Evolutionary conservation across 495 filamentous ascomycete genomes (phyloP).

Genomic region (Aspergillus wentii): DNA sequence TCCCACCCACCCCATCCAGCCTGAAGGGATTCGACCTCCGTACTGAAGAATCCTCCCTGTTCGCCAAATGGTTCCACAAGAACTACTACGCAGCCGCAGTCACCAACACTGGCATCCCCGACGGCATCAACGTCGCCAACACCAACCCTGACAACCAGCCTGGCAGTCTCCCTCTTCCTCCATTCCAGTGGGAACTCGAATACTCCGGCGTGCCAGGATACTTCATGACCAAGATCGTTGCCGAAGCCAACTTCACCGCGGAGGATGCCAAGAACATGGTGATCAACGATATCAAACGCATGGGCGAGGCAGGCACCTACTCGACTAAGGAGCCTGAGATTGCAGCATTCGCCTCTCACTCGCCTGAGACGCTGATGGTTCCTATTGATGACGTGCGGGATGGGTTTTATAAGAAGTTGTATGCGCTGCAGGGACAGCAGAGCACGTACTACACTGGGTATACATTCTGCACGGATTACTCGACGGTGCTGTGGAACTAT

Average conservation of each 20-base stretch:
- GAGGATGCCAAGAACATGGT: slow-evolving; percentile 4
- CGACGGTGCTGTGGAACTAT: slow-evolving; percentile 23
- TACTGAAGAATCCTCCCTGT: slow-evolving; percentile 26
- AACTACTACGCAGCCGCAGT: slow-evolving; percentile 43
- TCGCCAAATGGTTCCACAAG: slow-evolving; percentile 19
- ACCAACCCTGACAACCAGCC: slow-evolving; percentile 2
- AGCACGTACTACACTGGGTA: slow-evolving; percentile 33
- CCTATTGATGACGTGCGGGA: slow-evolving; percentile 16
- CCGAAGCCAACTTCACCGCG: slow-evolving; percentile 2
- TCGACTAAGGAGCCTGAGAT: slow-evolving; percentile 10
- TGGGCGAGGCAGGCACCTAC: slow-evolving; percentile 8
- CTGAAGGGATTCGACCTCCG: slow-evolving; percentile 31
- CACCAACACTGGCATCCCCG: slow-evolving; percentile 34
- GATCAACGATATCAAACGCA: slow-evolving; percentile 1
- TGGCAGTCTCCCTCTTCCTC: slow-evolving; percentile 2
- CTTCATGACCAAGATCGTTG: slow-evolving; percentile 4
- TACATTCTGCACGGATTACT: slow-evolving; percentile 21
- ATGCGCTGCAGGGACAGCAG: slow-evolving; percentile 29
- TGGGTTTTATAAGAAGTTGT: slow-evolving; percentile 34
- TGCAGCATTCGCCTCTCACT: slow-evolving; percentile 19
- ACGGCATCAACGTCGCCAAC: slow-evolving; percentile 8
- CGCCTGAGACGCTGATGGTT: slow-evolving; percentile 25
- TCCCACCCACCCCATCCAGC: slow-evolving; percentile 32
- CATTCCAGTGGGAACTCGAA: slow-evolving; percentile 4
- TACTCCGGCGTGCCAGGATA: slow-evolving; percentile 6